Percentiles rank a stretch among this genome's conserved stretches.
These are phyloP conservation scores for Cutaneotrichosporon cutaneum DNA, from an alignment of 1,284 basidiomycete species.

Conservation along the genomic window DNA sequence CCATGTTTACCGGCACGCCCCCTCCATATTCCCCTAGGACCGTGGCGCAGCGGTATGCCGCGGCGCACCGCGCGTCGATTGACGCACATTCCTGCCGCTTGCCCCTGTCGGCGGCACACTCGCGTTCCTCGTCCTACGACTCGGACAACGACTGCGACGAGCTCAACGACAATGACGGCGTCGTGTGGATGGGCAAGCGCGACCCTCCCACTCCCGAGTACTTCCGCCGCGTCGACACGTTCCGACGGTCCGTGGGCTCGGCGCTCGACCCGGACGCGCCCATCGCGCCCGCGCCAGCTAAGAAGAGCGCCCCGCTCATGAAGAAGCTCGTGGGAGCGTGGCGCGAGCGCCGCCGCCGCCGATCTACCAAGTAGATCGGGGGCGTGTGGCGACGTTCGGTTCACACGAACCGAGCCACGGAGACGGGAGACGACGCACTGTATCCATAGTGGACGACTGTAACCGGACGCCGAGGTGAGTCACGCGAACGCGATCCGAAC, in stretches of 20 bases:
- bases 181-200: conserved; percentile 21
- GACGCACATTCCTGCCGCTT: not conserved
- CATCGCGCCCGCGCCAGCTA: not conserved
- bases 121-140: not conserved
- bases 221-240: conserved; percentile 8
- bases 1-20: not conserved
- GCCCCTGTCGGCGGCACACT: not conserved
- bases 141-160: not conserved
- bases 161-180: conserved; percentile 10
- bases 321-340: not conserved
- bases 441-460: conserved; percentile 1
- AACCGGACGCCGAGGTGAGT: not conserved
- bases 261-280: not conserved
- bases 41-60: conserved; percentile 5
- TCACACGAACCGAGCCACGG: no score
- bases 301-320: not conserved
- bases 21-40: not conserved
- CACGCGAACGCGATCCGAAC: not conserved
- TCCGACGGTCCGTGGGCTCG: not conserved
- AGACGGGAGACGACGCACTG: not conserved
- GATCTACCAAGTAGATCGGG: not conserved
- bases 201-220: not conserved
- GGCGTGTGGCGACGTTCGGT: no score
- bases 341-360: not conserved
- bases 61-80: not conserved